Evolutionary conservation across 768 basidiomycete genomes (phyloP), one percentile per base, ranked within the genome.

Genomic region (Kwoniella botswanensis): DNA sequence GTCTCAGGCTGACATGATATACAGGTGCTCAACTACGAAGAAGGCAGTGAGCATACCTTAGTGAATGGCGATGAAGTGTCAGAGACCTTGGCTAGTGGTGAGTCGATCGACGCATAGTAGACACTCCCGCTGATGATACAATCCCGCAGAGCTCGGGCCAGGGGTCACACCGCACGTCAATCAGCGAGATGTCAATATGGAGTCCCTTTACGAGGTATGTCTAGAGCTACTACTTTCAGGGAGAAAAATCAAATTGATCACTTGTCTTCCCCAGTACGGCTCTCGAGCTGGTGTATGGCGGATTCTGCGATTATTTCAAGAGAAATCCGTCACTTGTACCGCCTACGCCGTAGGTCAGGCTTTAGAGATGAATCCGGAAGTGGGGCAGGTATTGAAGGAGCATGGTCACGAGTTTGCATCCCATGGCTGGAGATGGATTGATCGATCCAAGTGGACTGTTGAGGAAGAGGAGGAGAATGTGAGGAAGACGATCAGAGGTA

Each of bases 261-360:
- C 22, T 56, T 17, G n/a, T 42, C 44, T 2, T n/a, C 42, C 12
- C n/a, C 21, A 77, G 73, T 82, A 80, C 54, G 80, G 80, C 18
- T 77, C 77, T 5, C 71, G 79, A 15, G 73, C 76, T 2, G 80
- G 79, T 0, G 77, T 80, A n/a, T 82, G 80, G 80, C 67, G 80
- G 3, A 69, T 80, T 22, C 60, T 80, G 18, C 46, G 67, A 10
- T 43, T 82, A 43, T 71, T 82, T 63, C 74, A 79, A 58, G 73
- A 77, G 50, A 69, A 71, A 35, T 55, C 56, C 21, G 50, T 81
- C 12, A 66, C 60, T 9, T 63, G 69, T 52, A 82, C 80, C 7
- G 58, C 60, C 42, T 82, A 77, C 56, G 74, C 72, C 21, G 73
- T 80, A 17, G 80, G 73, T 1, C 61, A 66, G 60, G 80, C 80